A percentile compares a stretch with the other conserved stretches of the same genome.
These are phyloP conservation scores for Aplosporella prunicola DNA, from an alignment of 2,329 filamentous ascomycete genomes.

Conservation along the genomic window DNA sequence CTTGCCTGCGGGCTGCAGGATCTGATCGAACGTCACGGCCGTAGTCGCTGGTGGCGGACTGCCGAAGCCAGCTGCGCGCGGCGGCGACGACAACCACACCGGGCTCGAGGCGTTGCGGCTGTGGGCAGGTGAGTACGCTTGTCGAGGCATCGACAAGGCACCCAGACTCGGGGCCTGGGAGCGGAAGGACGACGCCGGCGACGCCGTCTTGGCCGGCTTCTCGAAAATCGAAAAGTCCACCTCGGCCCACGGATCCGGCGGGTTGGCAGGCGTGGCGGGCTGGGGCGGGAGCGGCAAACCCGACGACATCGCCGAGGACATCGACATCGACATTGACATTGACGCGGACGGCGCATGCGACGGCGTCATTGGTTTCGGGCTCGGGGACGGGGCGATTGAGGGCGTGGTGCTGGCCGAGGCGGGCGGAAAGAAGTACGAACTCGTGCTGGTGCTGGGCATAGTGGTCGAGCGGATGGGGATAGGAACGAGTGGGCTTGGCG, in stretches of 20 bases:
- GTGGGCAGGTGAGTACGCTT: neutral
- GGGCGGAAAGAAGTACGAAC: no score
- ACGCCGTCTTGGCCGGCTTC: neutral
- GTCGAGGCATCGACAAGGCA: no score
- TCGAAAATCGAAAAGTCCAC: constrained; percentile 23
- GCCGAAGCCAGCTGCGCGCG: neutral
- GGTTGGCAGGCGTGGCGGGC: constrained; percentile 5
- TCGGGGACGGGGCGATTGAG: no score
- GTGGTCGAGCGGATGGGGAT: constrained; percentile 1
- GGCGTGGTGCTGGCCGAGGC: no score
- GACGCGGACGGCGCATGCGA: no score
- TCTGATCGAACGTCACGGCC: constrained; percentile 7
- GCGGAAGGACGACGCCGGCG: no score
- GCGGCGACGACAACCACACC: neutral
- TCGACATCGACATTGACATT: no score
- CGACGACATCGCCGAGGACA: no score
- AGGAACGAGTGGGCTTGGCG: constrained; percentile 4
- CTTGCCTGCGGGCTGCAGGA: constrained; percentile 8
- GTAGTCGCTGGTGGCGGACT: constrained; percentile 12
- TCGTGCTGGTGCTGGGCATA: no score
- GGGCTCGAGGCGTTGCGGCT: constrained; percentile 4
- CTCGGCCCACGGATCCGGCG: constrained; percentile 15
- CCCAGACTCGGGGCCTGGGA: no score
- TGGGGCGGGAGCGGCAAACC: no score
- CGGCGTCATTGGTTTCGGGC: no score